Base-by-base conservation (phyloP, 768 basidiomycete genomes). In the Gelatoporia subvermispora region DNA sequence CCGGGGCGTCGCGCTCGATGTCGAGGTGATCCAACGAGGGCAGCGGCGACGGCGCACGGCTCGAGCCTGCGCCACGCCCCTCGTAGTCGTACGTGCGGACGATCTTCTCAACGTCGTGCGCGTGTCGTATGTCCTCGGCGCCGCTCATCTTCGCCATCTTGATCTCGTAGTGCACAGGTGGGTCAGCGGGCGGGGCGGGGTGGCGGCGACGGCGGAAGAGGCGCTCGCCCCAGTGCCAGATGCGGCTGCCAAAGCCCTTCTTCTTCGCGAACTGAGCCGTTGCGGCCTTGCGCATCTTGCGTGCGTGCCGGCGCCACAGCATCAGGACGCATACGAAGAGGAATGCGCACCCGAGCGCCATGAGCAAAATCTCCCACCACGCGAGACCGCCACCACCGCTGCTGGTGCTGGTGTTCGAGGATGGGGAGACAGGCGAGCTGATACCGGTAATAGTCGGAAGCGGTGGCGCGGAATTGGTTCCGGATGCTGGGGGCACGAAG, bases 281-380 rank as follows among this genome's bases (percentile, higher is more conserved):
- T 35, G 69, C 70, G 61, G 86, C 75, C 16, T 79, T 81, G 25
- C 88, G 80, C 58, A 77, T 75, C 61, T 82, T 84, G 62, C 80
- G 79, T 35, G 81, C 81, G 43, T 77, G 80, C 16, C 85, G 75
- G 20, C 89, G 79, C 79, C 83, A 90, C 55, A 73, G 75, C 70
- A 79, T 74, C 51, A 91, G 60, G 51, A 88, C 64, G 40, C 78
- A 63, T 36, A 89, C 48, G 61, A 88, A 82, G 65, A 91, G 82
- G 66, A 91, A 86, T 15, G 83, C 82, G 60, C 84, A 85, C 9
- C 89, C 87, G 34, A 90, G 77, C 0, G 82, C 72, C 85, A 91
- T 91, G 47, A 91, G 76, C 48, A 91, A 70, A 55, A 91, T 89
- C 68, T 92, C 74, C 88, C 88, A 91, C 88, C 89, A 91, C 50